Evolutionary conservation across 495 filamentous ascomycete species (phyloP).

Genomic region (Poronia punctata): DNA sequence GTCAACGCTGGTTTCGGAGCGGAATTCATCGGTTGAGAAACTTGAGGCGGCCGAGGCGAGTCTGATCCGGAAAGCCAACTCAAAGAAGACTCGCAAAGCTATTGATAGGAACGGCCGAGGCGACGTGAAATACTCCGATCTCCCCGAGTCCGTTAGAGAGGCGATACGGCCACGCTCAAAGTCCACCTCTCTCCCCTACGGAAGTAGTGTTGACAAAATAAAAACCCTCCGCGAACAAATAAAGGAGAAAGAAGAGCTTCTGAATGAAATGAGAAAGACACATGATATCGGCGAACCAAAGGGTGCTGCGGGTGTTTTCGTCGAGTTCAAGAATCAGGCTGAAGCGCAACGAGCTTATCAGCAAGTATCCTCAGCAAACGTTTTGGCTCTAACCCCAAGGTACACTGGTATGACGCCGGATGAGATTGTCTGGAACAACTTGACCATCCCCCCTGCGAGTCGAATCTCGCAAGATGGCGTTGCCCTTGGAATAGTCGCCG

Average conservation of each 20-base stretch:
- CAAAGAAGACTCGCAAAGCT: slow-evolving; percentile 37
- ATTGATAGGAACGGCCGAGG: slow-evolving; percentile 45
- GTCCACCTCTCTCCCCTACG: slow-evolving; percentile 45
- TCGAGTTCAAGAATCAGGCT: slow-evolving; percentile 71
- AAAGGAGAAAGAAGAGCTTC: slow-evolving; percentile 63
- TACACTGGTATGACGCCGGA: slow-evolving; percentile 71
- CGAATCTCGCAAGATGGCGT: slow-evolving; percentile 60
- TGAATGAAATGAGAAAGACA: slow-evolving; percentile 59
- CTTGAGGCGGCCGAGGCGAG: slow-evolving; percentile 61
- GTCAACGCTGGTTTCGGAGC: slow-evolving; percentile 48
- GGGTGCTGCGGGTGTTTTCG: slow-evolving; percentile 55
- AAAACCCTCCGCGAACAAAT: slow-evolving; percentile 75
- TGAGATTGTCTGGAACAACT: slow-evolving; percentile 79
- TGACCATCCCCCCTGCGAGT: slow-evolving; percentile 76
- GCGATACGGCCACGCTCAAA: slow-evolving; percentile 48
- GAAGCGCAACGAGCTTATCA: slow-evolving; percentile 80
- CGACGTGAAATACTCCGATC: slow-evolving; percentile 38
- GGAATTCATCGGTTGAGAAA: slow-evolving; percentile 52
- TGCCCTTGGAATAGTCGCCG: slow-evolving; percentile 57
- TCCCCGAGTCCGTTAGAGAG: slow-evolving; percentile 42
- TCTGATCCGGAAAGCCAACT: slow-evolving; percentile 52
- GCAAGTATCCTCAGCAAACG: slow-evolving; percentile 69
- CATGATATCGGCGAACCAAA: slow-evolving; percentile 51
- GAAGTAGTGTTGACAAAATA: slow-evolving; percentile 68
- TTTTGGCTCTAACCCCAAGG: slow-evolving; percentile 76